These are phyloP conservation scores for Cladobotryum mycophilum DNA, from an alignment of 2,329 filamentous ascomycete genomes.

Conservation along the genomic window DNA sequence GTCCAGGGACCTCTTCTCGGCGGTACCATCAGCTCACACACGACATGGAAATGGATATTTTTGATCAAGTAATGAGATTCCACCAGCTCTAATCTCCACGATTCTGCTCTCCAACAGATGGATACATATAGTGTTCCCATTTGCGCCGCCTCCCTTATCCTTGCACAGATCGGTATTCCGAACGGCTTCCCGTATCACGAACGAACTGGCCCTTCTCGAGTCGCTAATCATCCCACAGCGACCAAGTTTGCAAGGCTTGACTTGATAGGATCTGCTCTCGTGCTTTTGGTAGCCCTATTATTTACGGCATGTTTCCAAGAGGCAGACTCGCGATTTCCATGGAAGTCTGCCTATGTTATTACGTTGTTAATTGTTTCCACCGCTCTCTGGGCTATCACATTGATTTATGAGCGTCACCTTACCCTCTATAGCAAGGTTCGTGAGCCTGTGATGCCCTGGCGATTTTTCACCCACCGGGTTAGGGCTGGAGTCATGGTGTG, in stretches of 20 bases:
- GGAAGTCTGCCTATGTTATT: conserved; percentile 35
- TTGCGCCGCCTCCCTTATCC: background rate
- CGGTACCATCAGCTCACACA: conserved; percentile 37
- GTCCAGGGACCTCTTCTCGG: conserved; percentile 45
- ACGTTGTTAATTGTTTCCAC: conserved; percentile 12
- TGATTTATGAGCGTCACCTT: background rate
- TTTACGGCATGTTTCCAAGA: conserved; percentile 42
- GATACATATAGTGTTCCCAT: background rate
- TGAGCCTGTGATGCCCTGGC: background rate
- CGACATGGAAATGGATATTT: conserved; percentile 45
- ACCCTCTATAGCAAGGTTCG: background rate
- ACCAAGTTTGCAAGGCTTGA: conserved; percentile 13
- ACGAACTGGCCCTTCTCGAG: background rate
- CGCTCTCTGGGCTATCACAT: background rate
- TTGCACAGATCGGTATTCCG: background rate
- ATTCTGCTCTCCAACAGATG: too few relatives aligned
- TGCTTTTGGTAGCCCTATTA: conserved; percentile 35
- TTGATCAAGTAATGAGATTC: conserved; percentile 33
- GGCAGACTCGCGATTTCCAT: conserved; percentile 36
- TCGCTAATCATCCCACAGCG: background rate
- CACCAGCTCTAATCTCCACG: too few relatives aligned
- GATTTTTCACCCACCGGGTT: background rate
- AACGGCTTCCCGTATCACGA: conserved; percentile 5
- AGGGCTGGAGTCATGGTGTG: background rate
- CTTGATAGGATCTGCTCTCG: conserved; percentile 22